These are phyloP conservation scores for Nitzschia palea DNA, from an alignment of 108 stramenopile species.

Conservation along the genomic window DNA sequence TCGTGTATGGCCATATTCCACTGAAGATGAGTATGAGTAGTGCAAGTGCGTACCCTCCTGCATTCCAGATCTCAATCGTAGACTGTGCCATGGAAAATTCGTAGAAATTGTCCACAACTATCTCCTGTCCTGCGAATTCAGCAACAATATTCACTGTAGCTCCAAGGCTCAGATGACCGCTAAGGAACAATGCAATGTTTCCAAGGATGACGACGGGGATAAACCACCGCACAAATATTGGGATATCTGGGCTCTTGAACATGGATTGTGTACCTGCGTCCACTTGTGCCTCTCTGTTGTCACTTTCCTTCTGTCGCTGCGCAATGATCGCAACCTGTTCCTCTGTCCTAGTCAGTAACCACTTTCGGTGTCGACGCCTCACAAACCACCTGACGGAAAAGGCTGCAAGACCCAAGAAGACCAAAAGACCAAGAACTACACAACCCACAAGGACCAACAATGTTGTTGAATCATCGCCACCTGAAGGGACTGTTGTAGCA, in stretches of 20 bases:
- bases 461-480: conserved; percentile 19
- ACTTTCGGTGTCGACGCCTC: conserved; percentile 46
- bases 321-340: conserved; percentile 15
- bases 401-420: conserved; percentile 25
- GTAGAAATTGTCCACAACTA: conserved; percentile 59
- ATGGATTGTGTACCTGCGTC: conserved; percentile 50
- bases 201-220: conserved; percentile 69
- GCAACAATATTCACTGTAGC: conserved; percentile 66
- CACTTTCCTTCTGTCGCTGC: conserved; percentile 26
- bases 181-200: conserved; percentile 74
- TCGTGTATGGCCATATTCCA: conserved; percentile 86
- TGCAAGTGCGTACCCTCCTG: conserved; percentile 66
- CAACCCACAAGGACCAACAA: conserved; percentile 51
- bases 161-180: conserved; percentile 74
- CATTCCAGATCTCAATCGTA: conserved; percentile 66
- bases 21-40: conserved; percentile 71
- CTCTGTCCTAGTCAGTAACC: conserved; percentile 44
- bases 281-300: conserved; percentile 35
- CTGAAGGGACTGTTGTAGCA: conserved; percentile 28
- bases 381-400: conserved; percentile 34
- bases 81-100: conserved; percentile 71
- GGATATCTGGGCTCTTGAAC: conserved; percentile 49
- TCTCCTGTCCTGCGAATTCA: conserved; percentile 55
- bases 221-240: conserved; percentile 37
- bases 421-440: conserved; percentile 13